Percentiles rank a stretch among this genome's conserved stretches.
These are phyloP conservation scores for Babesia bigemina DNA, from an alignment of 169 alveolate species.

Conservation along the genomic window DNA sequence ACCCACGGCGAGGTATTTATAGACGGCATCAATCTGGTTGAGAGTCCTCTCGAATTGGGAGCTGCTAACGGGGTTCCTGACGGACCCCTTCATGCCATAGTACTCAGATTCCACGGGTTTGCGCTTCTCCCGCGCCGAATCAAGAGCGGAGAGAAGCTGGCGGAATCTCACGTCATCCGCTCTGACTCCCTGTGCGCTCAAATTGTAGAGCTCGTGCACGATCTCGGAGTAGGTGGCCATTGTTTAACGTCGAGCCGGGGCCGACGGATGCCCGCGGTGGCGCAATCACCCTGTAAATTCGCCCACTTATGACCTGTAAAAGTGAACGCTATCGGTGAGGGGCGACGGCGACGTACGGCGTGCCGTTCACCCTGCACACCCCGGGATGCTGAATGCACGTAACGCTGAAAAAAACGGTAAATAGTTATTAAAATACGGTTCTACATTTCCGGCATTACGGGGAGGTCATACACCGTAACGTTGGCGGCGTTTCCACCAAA, in stretches of 20 bases:
- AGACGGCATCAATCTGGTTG: constrained; percentile 32
- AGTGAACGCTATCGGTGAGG: too few relatives aligned
- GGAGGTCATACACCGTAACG: constrained; percentile 60
- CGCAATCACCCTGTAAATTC: too few relatives aligned
- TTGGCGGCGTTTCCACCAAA: constrained; percentile 65
- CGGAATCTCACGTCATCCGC: constrained; percentile 35
- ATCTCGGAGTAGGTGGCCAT: constrained; percentile 18
- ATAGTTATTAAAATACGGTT: too few relatives aligned
- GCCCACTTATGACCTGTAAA: too few relatives aligned
- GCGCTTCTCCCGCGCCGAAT: constrained; percentile 14
- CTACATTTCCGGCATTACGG: constrained; percentile 68
- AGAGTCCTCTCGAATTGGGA: constrained; percentile 11
- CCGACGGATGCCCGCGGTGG: too few relatives aligned
- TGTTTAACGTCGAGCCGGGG: too few relatives aligned
- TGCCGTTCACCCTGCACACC: too few relatives aligned
- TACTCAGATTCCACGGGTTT: not conserved
- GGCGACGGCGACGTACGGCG: too few relatives aligned
- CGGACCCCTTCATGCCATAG: constrained; percentile 5
- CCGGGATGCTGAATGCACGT: too few relatives aligned
- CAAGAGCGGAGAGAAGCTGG: constrained; percentile 20
- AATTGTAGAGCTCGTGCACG: constrained; percentile 32
- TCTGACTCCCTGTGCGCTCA: constrained; percentile 35
- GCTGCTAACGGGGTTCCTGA: constrained; percentile 30
- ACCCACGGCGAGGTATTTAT: constrained; percentile 33
- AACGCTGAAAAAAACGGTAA: too few relatives aligned